Base-by-base conservation (phyloP, 768 basidiomycete species). In the Sarcodon aspratus region DNA sequence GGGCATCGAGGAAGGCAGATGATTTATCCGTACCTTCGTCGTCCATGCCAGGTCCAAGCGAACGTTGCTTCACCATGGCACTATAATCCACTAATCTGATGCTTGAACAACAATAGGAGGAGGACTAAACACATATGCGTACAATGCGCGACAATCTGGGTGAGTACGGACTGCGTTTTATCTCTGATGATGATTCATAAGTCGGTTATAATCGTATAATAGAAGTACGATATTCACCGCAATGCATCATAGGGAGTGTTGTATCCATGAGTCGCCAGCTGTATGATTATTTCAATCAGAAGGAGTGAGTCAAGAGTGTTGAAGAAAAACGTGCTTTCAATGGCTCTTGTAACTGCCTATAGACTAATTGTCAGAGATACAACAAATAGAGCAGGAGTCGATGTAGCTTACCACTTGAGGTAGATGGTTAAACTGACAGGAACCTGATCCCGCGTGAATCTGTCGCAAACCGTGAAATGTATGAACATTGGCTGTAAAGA, bases 131-230 rank as follows among this genome's bases (percentile, higher is more conserved):
- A 31, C 43, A n/a, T 40, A 44, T 34, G 72, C 66, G 66, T 70
- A 63, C 84, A 69, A 60, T 90, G 87, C 6, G 86, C 80, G 15
- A 90, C 84, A 33, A 91, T 88, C 63, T 90, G 88, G 0, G 87
- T 91, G 47, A 91, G 63, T 51, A 91, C 89, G 0, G 84, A 87
- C 63, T 90, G 89, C 0, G 87, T 85, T 69, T 91, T 91, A 64
- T 91, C 88, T 44, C 69, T 59, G 45, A 13, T 9, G 12, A 3
- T n/a, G 37, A 9, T 7, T 6, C 33, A n/a, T 13, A 17, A 45
- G 45, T 36, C 9, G 8, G 17, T 4, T 27, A 1, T 37, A 45
- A 33, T 13, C 4, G 12, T 31, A 47, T 35, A 15, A 40, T 13
- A 36, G 42, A 44, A 61, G 11, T 31, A 36, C 10, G 47, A 21